Percentiles rank a stretch among this genome's conserved stretches.
phyloP scores from a whole-genome alignment of 768 basidiomycete genomes.

The Melanogaster broomeanus region DNA sequence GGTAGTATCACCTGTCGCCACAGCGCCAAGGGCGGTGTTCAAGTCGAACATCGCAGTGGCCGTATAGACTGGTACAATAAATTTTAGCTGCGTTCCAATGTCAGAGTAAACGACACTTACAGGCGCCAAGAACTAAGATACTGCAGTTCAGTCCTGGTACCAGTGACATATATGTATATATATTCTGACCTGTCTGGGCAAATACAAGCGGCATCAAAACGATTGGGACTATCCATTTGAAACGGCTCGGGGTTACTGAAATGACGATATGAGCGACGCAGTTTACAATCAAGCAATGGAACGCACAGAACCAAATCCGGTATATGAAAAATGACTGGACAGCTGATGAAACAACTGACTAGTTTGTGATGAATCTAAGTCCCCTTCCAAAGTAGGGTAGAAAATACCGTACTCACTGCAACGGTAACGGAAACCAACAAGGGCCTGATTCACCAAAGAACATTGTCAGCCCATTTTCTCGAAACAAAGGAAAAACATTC shows the following conservation, averaged over 20 bases:
- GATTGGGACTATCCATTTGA: conserved; percentile 19
- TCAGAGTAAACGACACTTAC: conserved; percentile 6
- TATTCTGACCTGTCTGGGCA: conserved; percentile 20
- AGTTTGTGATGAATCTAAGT: conserved; percentile 22
- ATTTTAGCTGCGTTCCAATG: conserved; percentile 2
- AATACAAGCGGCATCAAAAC: no score
- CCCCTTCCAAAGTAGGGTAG: conserved; percentile 4
- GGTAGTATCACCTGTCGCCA: no score
- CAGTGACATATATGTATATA: no score
- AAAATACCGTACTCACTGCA: conserved; percentile 13
- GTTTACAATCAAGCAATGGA: not conserved
- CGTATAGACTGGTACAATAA: conserved; percentile 11
- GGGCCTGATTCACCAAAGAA: conserved; percentile 11
- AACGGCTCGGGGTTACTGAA: conserved; percentile 13
- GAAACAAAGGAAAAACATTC: conserved; percentile 8
- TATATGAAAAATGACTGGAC: no score
- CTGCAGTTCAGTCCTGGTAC: no score
- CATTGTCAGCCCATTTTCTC: conserved; percentile 3
- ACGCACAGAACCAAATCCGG: no score
- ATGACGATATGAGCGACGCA: not conserved
- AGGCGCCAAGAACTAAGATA: no score
- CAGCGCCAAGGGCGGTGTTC: not conserved
- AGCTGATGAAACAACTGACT: no score
- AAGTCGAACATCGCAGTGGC: conserved; percentile 12
- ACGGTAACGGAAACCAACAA: conserved; percentile 19